Evolutionary conservation across 208 protist species (phyloP).

Genomic region (Balamuthia mandrillaris): DNA sequence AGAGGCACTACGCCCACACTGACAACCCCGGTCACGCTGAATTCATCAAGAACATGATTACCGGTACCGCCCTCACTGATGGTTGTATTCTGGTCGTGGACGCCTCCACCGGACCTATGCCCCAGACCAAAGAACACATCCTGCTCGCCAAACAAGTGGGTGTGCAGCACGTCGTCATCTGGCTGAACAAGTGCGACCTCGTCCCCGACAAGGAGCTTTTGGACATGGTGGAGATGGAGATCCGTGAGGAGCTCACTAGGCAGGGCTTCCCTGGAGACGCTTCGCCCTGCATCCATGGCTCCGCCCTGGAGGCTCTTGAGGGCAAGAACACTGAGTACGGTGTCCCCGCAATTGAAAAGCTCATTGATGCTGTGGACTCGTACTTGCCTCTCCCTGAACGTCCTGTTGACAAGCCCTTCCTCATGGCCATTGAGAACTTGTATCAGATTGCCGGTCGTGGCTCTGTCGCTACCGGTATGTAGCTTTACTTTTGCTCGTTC

Average conservation of each 20-base stretch:
- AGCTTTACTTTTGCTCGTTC: background rate
- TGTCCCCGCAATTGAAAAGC: constrained; percentile 78
- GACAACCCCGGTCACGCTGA: constrained; percentile 85
- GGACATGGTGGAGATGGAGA: constrained; percentile 93
- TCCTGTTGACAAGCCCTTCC: constrained; percentile 92
- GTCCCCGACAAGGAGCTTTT: constrained; percentile 68
- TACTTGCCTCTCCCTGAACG: constrained; percentile 80
- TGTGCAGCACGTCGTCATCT: constrained; percentile 92
- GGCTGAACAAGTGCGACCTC: constrained; percentile 95
- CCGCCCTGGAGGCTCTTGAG: constrained; percentile 93
- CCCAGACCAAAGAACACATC: constrained; percentile 98
- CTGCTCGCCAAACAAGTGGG: constrained; percentile 96
- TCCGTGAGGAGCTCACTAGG: constrained; percentile 83
- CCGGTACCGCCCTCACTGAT: constrained; percentile 80
- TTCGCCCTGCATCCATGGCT: constrained; percentile 83
- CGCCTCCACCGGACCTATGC: constrained; percentile 93
- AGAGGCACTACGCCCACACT: constrained; percentile 83
- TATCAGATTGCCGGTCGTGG: constrained; percentile 83
- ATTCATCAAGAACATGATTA: constrained; percentile 89
- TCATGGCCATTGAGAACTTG: constrained; percentile 90
- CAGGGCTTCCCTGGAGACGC: constrained; percentile 78
- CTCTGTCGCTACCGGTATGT: constrained; percentile 90
- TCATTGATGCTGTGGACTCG: constrained; percentile 90
- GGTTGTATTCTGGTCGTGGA: constrained; percentile 83
- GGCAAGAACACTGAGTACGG: constrained; percentile 81